A percentile compares a stretch with the other conserved stretches of the same genome.
Evolutionary conservation across 1,284 basidiomycete species (phyloP).

Genomic region (Cutaneotrichosporon sp.): DNA sequence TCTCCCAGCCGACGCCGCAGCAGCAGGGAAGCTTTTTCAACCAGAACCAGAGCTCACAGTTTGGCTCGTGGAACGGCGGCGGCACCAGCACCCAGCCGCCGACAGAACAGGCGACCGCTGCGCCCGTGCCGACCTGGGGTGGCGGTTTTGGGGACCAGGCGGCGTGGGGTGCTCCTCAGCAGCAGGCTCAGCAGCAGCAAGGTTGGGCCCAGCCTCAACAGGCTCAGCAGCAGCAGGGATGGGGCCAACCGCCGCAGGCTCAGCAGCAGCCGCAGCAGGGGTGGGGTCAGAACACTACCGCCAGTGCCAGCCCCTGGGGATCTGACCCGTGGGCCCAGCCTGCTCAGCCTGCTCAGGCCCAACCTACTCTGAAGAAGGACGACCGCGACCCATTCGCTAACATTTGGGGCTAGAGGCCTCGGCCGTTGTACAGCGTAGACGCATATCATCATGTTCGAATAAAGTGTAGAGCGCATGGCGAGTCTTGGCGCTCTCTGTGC

Average conservation of each 20-base stretch:
- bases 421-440: constrained; percentile 12
- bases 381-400: constrained; percentile 30
- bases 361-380: constrained; percentile 34
- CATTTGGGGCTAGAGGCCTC: constrained; percentile 18
- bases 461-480: no score
- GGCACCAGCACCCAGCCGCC: constrained; percentile 37
- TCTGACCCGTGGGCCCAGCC: constrained; percentile 33
- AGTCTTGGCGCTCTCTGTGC: no score
- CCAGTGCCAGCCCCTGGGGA: constrained; percentile 1
- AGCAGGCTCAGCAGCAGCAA: constrained; percentile 12
- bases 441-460: neutral
- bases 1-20: constrained; percentile 31
- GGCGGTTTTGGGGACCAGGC: constrained; percentile 37
- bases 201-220: constrained; percentile 6
- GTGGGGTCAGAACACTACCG: constrained; percentile 12
- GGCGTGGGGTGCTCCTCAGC: constrained; percentile 37
- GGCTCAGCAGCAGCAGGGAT: constrained; percentile 10
- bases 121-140: constrained; percentile 34
- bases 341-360: constrained; percentile 9
- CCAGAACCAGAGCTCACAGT: constrained; percentile 21
- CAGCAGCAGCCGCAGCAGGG: constrained; percentile 10
- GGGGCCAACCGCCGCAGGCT: constrained; percentile 6
- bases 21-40: constrained; percentile 30
- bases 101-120: constrained; percentile 26
- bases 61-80: constrained; percentile 43